These are phyloP conservation scores for Malus hybrid DNA, from an alignment of 331 rosid genomes.

Conservation along the genomic window DNA sequence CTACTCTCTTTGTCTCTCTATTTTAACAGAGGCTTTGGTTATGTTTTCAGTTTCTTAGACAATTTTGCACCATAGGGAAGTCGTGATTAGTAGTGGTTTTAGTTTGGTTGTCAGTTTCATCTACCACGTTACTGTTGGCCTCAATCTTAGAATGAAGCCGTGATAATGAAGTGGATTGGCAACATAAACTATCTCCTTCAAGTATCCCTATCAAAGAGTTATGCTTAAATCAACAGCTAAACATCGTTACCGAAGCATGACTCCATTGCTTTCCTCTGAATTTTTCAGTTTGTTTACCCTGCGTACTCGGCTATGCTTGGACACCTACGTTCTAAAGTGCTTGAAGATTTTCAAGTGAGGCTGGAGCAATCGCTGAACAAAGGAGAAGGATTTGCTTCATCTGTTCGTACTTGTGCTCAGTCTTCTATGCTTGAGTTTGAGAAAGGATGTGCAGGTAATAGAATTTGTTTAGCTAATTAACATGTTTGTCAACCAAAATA, in stretches of 20 bases:
- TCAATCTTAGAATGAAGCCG: background rate
- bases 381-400: constrained; percentile 74
- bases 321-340: constrained; percentile 50
- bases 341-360: constrained; percentile 52
- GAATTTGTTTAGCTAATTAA: background rate
- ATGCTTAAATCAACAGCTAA: background rate
- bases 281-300: constrained; percentile 57
- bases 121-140: background rate
- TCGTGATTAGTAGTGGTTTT: background rate
- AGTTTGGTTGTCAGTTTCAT: background rate
- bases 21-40: background rate
- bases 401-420: constrained; percentile 36
- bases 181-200: background rate
- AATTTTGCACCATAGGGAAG: background rate
- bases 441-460: constrained; percentile 64
- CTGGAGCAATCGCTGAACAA: constrained; percentile 52
- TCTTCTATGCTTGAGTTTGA: constrained; percentile 55
- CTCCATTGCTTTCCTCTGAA: constrained; percentile 3
- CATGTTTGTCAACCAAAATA: background rate
- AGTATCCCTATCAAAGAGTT: background rate
- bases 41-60: background rate
- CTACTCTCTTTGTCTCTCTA: background rate
- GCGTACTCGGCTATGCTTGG: constrained; percentile 56
- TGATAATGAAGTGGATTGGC: background rate
- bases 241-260: background rate